Evolutionary conservation across 441 rosid genomes (phyloP), one percentile per base, ranked within the genome.

Genomic region (Biscutella laevigata): DNA sequence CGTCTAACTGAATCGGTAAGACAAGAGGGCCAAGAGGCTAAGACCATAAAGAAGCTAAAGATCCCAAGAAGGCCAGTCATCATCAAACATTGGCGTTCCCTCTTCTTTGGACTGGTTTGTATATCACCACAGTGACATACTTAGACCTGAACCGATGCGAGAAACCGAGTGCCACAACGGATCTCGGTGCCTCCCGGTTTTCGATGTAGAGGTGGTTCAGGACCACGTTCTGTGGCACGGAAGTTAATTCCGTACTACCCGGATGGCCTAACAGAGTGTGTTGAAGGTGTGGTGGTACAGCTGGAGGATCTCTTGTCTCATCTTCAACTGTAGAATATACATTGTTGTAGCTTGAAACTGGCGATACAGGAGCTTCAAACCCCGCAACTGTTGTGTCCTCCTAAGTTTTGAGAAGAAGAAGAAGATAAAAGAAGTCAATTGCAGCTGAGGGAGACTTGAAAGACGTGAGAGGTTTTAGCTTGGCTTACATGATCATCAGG

Each of bases 161-260:
- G 75, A 83, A 79, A 30, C 98, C 98, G 6, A 92, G 86, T 6
- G 94, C 96, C 57, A 88, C 94, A 21, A 86, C 84, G 0, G 98
- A 82, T 25, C 95, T 81, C 10, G 95, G 91, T 17, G 84, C 52
- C 27, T 92, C 94, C 44, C 88, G 66, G 66, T 84, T 86, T 64
- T 92, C 95, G 15, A 92, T 88, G 58, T 80, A 92, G n/a, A 92
- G 89, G 48, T 92, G 96, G 72, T 92, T 92, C 61, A 88, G 76
- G 59, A 72, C 71, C 34, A 75, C 91, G 42, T 64, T 72, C 55
- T 80, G 80, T 5, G 96, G 98, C 39, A 27, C 35, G 7, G 78
- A 84, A 51, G 78, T 59, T 32, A 71, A 41, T 32, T 85, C 88
- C 41, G 64, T 73, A 55, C 69, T 69, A 8, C 79, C 72, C 0